phyloP scores from a whole-genome alignment of 1,284 basidiomycete genomes.

The Trametes versicolor region DNA sequence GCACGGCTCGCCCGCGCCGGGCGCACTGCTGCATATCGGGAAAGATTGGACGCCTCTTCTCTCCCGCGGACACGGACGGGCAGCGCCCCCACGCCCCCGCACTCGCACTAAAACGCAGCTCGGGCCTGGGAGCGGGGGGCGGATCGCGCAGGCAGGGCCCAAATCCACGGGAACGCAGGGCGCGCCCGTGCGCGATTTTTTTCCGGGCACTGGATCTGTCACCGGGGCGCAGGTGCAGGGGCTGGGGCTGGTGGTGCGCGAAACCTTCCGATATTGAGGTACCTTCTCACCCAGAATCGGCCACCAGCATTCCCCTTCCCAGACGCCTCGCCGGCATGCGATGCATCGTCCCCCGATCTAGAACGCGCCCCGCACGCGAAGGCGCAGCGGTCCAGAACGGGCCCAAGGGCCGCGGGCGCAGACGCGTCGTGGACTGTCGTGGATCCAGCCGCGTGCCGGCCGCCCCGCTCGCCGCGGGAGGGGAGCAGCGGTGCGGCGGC shows the following conservation, averaged over 20 bases:
- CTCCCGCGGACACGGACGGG: constrained; percentile 7
- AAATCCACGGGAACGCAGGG: too few species aligned
- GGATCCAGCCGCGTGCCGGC: background rate
- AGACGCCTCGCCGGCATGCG: constrained; percentile 27
- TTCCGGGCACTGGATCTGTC: constrained; percentile 23
- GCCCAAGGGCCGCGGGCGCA: constrained; percentile 8
- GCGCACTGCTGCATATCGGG: constrained; percentile 22
- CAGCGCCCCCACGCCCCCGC: background rate
- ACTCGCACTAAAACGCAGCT: background rate
- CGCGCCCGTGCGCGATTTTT: constrained; percentile 24
- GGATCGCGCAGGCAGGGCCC: background rate
- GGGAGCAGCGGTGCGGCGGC: background rate
- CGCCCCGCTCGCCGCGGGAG: constrained; percentile 8
- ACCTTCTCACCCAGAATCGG: constrained; percentile 33
- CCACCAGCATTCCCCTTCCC: constrained; percentile 23
- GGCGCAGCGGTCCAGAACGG: constrained; percentile 12
- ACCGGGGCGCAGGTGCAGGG: constrained; percentile 2
- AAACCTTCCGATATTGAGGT: constrained; percentile 29
- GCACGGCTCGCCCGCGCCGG: constrained; percentile 27
- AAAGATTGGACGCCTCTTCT: constrained; percentile 17
- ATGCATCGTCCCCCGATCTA: constrained; percentile 28
- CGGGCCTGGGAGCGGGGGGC: background rate
- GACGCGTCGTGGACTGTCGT: too few species aligned
- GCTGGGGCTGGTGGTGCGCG: constrained; percentile 12
- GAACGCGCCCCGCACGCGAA: constrained; percentile 13